Evolutionary conservation across 331 rosid genomes (phyloP).

Genomic region (Rosa hybrid): DNA sequence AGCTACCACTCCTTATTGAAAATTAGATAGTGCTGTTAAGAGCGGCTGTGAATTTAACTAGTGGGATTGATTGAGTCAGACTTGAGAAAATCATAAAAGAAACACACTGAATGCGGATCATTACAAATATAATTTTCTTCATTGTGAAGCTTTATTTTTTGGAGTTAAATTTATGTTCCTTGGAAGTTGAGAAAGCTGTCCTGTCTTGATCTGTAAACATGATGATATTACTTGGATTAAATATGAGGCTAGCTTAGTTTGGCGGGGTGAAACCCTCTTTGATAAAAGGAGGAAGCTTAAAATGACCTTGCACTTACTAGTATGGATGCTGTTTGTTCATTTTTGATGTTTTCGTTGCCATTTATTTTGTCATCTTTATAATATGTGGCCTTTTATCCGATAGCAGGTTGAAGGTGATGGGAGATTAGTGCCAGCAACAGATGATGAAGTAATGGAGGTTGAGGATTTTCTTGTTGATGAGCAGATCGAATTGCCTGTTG

Average conservation of each 20-base stretch:
- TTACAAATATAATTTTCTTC: background rate
- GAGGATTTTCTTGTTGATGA: conserved; percentile 81
- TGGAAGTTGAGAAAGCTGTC: background rate
- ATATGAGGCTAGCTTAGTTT: background rate
- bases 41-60: background rate
- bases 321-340: background rate
- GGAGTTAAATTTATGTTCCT: background rate
- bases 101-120: background rate
- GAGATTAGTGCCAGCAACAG: conserved; percentile 96
- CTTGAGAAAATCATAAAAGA: background rate
- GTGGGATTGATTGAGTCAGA: background rate
- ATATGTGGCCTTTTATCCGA: conserved; percentile 28
- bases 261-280: background rate
- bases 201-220: background rate
- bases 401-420: conserved; percentile 96
- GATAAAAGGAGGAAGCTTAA: background rate
- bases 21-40: background rate
- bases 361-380: conserved; percentile 17
- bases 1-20: background rate
- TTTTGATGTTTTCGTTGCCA: background rate
- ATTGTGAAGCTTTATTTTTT: background rate
- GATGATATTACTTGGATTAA: conserved; percentile 3
- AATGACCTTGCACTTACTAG: background rate
- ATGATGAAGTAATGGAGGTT: conserved; percentile 93
- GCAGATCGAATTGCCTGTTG: conserved; percentile 62